Conservation (phyloP, 2,329 filamentous ascomycete genomes). For the Huntiella bhutanensis region DNA sequence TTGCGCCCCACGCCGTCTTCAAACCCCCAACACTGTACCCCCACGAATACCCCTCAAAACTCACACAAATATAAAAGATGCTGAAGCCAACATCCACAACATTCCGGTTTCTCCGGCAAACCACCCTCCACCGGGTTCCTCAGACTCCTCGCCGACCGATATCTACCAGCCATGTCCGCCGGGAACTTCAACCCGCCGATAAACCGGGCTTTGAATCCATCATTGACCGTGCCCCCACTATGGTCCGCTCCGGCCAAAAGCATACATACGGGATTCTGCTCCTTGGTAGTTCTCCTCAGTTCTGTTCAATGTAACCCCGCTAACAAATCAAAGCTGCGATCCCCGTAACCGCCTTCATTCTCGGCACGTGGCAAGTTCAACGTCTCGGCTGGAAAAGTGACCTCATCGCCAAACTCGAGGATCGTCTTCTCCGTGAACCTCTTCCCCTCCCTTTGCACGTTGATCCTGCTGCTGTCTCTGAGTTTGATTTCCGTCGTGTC, state of each 20-base stretch:
- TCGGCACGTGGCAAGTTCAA: constrained; percentile 92
- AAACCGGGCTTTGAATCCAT: constrained; percentile 68
- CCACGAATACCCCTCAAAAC: too few relatives aligned
- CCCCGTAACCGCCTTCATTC: constrained; percentile 70
- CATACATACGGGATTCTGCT: constrained; percentile 70
- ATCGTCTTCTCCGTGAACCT: constrained; percentile 70
- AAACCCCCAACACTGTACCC: too few relatives aligned
- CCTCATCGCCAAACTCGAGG: constrained; percentile 76
- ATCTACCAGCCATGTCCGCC: constrained; percentile 11
- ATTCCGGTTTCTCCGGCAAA: constrained; percentile 4
- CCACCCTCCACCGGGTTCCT: constrained; percentile 1
- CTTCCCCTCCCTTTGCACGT: constrained; percentile 69
- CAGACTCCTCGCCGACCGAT: constrained; percentile 3
- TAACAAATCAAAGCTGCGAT: constrained; percentile 44
- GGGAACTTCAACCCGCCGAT: constrained; percentile 39
- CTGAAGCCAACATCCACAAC: not conserved
- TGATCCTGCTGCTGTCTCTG: constrained; percentile 60
- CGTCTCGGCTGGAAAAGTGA: constrained; percentile 88
- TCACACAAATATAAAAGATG: not conserved
- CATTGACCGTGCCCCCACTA: constrained; percentile 59
- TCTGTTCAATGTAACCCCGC: not conserved
- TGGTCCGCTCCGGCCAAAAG: constrained; percentile 53
- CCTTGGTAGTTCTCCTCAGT: constrained; percentile 32
- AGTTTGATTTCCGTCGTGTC: constrained; percentile 85
- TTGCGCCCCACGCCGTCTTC: too few relatives aligned